Percentiles rank a stretch among this genome's conserved stretches.
Evolutionary conservation across 2,329 filamentous ascomycete species (phyloP).

Genomic region (Pestalotiopsis sp.): DNA sequence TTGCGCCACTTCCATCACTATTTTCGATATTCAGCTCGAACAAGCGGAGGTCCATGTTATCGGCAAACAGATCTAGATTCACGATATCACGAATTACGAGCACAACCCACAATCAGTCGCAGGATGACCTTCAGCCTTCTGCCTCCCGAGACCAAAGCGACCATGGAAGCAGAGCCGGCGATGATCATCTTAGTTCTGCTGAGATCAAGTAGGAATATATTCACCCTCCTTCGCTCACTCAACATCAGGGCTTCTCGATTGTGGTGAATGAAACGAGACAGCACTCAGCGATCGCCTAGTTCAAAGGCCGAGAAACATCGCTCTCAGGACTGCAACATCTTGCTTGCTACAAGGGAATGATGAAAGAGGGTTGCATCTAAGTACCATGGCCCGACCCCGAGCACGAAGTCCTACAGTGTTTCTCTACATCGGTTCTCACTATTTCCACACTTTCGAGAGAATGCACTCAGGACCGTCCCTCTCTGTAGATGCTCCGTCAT

Average conservation of each 20-base stretch:
- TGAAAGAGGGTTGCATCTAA: no score
- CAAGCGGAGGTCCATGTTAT: background rate
- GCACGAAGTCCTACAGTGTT: no score
- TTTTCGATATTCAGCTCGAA: conserved; percentile 1
- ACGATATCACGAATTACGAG: background rate
- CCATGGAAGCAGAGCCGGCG: background rate
- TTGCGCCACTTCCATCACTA: background rate
- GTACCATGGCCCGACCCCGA: no score
- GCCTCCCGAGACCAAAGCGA: background rate
- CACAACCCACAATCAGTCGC: background rate
- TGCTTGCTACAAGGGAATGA: no score
- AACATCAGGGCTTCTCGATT: background rate
- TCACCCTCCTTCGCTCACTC: no score
- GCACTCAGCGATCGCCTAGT: no score
- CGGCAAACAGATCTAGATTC: background rate
- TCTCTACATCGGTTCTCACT: no score
- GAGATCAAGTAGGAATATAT: background rate
- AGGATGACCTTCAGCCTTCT: background rate
- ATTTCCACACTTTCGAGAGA: no score
- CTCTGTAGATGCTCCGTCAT: no score
- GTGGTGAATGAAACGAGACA: background rate
- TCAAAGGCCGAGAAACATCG: no score
- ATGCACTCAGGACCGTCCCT: no score
- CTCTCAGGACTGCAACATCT: no score
- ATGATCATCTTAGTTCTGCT: background rate